Evolutionary conservation across 2,329 filamentous ascomycete genomes (phyloP), one percentile per base, ranked within the genome.

Genomic region (Gaeumannomyces sp.): DNA sequence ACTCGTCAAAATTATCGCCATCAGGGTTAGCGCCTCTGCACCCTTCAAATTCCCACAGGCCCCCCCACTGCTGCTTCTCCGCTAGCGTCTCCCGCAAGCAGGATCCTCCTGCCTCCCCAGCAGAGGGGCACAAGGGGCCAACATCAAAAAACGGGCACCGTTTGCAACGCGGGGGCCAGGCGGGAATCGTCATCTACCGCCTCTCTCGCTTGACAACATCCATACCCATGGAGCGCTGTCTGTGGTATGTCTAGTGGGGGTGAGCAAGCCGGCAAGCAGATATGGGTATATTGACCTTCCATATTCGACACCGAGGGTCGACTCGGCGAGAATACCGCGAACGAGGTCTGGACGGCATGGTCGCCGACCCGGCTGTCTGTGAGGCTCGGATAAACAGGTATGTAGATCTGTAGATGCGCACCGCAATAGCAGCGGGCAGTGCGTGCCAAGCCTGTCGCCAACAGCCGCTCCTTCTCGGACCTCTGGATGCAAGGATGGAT

Each of bases 1-100:
- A 53, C 69, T 77, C 75, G 76, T 76, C 72, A 76, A 77, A 74
- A 69, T 76, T 77, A 72, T 75, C 75, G 72, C 69, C 74, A 76
- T 72, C 71, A 63, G 73, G 75, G 70, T 73, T 77, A 77, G 76
- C 72, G 74, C 68, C 35, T 61, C 64, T 59, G 59, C 59, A 65
- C 56, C 8, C 14, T 33, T 33, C 33, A 13, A 33, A 11, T 33
- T 33, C 33, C 33, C 33, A 33, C 38, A n/a, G 8, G 16, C 45
- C 45, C 45, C 35, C 16, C 16, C 38, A 29, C 11, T 35, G 38
- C 16, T 50, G 16, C 38, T 50, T 22, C 16, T 22, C 19, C 22
- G 38, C 38, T 35, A 11, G 33, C 33, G 3, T 11, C 33, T 45
- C 14, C 38, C 38, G 38, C 38, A 45, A 11, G 2, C 33, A 33